Evolutionary conservation across 805 yeast genomes (phyloP).

Genomic region (Crinitomyces ghanaensis): DNA sequence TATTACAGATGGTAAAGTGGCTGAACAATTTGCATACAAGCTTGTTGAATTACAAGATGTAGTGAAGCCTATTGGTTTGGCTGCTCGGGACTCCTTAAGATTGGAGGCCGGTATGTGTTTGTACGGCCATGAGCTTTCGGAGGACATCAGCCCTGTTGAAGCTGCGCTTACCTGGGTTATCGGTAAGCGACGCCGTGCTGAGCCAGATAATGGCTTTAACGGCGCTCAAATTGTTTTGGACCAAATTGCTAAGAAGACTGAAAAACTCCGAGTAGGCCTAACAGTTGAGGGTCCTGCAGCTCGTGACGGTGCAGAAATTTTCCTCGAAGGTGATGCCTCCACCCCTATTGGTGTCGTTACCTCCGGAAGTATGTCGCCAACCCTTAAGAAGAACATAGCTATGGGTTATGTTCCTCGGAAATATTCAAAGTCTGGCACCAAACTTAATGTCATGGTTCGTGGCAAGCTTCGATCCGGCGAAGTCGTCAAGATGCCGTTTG

Average conservation of each 20-base stretch:
- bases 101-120: slow-evolving; percentile 98
- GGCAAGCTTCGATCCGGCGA: slow-evolving; percentile 69
- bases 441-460: slow-evolving; percentile 64
- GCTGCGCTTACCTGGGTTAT: slow-evolving; percentile 85
- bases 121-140: slow-evolving; percentile 85
- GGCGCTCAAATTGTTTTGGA: slow-evolving; percentile 60
- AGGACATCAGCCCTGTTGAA: slow-evolving; percentile 72
- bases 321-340: slow-evolving; percentile 38
- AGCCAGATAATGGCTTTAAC: slow-evolving; percentile 41
- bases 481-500: slow-evolving; percentile 79
- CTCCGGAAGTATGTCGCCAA: slow-evolving; percentile 59
- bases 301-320: slow-evolving; percentile 63
- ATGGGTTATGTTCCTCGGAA: slow-evolving; percentile 78
- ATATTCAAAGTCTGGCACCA: slow-evolving; percentile 61
- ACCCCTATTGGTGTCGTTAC: slow-evolving; percentile 49
- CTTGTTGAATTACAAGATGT: slow-evolving; percentile 39
- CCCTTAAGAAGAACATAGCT: slow-evolving; percentile 68
- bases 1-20: slow-evolving; percentile 42
- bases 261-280: slow-evolving; percentile 61
- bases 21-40: slow-evolving; percentile 49
- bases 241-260: slow-evolving; percentile 57
- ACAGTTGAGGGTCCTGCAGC: slow-evolving; percentile 83
- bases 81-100: slow-evolving; percentile 95
- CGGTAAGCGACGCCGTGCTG: slow-evolving; percentile 61
- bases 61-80: slow-evolving; percentile 84